phyloP scores from a whole-genome alignment of 202 grass and related monocot genomes.

The Sporobolus alterniflorus region DNA sequence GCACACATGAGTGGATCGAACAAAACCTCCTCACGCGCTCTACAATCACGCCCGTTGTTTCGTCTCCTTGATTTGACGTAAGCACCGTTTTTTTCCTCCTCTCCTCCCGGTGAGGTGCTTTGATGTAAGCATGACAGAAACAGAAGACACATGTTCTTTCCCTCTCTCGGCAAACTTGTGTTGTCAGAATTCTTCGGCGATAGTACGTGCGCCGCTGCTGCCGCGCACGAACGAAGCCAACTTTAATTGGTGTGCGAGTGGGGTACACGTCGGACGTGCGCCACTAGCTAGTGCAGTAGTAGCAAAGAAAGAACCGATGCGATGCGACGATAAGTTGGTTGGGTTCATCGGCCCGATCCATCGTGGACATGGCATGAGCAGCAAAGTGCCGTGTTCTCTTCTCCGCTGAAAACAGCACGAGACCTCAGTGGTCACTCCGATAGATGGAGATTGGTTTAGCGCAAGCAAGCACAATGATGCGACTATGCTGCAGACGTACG shows the following conservation, averaged over 20 bases:
- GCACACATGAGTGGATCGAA: too few relatives aligned
- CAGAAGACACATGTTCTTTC: not conserved
- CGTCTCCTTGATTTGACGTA: too few relatives aligned
- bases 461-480: too few relatives aligned
- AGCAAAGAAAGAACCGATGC: not conserved
- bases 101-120: not conserved
- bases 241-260: not conserved
- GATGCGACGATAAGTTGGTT: not conserved
- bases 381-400: not conserved
- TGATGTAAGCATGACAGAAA: conserved; percentile 21
- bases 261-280: conserved; percentile 22
- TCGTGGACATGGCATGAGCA: not conserved
- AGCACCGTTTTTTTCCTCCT: too few relatives aligned
- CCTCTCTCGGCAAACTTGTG: not conserved
- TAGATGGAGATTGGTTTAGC: too few relatives aligned
- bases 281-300: not conserved
- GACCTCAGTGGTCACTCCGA: not conserved
- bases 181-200: not conserved
- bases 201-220: too few relatives aligned
- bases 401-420: too few relatives aligned
- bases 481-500: too few relatives aligned
- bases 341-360: not conserved
- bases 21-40: too few relatives aligned
- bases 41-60: too few relatives aligned
- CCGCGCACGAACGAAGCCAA: not conserved